Evolutionary conservation across 768 basidiomycete genomes (phyloP).

Genomic region (Lentinula sp.): DNA sequence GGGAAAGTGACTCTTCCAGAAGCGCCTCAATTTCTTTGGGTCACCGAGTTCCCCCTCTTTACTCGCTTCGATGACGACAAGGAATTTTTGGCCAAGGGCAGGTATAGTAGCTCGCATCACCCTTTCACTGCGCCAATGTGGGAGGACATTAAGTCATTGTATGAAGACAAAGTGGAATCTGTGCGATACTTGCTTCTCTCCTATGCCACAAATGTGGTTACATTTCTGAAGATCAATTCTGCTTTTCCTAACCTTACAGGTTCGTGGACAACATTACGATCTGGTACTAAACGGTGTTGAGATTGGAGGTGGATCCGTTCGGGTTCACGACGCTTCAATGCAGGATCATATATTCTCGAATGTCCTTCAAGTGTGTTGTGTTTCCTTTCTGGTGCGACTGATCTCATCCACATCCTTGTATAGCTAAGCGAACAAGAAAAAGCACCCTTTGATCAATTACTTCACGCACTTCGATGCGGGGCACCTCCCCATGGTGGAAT

Average conservation of each 20-base stretch:
- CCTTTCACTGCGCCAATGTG: conserved; percentile 96
- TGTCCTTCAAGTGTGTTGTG: conserved; percentile 62
- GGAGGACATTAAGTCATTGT: conserved; percentile 78
- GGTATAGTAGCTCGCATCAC: conserved; percentile 92
- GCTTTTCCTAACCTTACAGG: conserved; percentile 31
- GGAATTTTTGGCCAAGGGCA: conserved; percentile 74
- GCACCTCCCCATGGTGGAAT: conserved; percentile 96
- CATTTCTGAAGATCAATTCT: conserved; percentile 7
- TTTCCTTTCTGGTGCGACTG: neutral
- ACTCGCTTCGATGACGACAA: conserved; percentile 84
- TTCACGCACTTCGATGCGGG: conserved; percentile 83
- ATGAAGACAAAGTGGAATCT: conserved; percentile 57
- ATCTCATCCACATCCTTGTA: neutral
- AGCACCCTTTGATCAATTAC: conserved; percentile 72
- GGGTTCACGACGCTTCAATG: conserved; percentile 83
- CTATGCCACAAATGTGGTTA: neutral
- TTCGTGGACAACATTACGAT: conserved; percentile 95
- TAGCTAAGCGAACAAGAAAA: conserved; percentile 74
- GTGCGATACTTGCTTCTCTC: conserved; percentile 23
- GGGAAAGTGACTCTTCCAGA: conserved; percentile 51
- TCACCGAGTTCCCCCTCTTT: conserved; percentile 94
- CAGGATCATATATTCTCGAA: conserved; percentile 78
- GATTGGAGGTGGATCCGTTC: conserved; percentile 90
- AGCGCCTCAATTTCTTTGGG: conserved; percentile 85
- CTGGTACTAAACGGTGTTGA: conserved; percentile 91